These are phyloP conservation scores for Begonia masoniana DNA, from an alignment of 306 rosid species.

Conservation along the genomic window DNA sequence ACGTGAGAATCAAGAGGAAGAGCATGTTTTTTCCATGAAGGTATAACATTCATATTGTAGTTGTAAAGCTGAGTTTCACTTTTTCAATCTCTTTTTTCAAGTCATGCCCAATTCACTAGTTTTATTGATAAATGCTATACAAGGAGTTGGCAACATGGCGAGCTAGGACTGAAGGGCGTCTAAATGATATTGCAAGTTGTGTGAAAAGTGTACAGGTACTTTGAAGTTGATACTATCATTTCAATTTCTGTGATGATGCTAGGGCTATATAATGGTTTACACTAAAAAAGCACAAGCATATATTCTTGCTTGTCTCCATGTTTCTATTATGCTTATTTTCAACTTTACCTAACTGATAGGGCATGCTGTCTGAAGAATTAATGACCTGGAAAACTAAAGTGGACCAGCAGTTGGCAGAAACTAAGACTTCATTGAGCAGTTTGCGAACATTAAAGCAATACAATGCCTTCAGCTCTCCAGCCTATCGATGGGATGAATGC, in stretches of 20 bases:
- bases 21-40: slow-evolving; percentile 27
- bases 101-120: slow-evolving; percentile 9
- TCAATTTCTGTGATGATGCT: neutral
- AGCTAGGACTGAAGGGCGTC: slow-evolving; percentile 38
- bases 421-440: slow-evolving; percentile 28
- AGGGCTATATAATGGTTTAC: neutral
- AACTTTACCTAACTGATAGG: slow-evolving; percentile 26
- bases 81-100: slow-evolving; percentile 2
- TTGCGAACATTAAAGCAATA: neutral
- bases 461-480: neutral
- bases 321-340: neutral
- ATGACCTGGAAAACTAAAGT: slow-evolving; percentile 51
- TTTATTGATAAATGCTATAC: slow-evolving; percentile 26
- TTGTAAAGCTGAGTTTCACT: slow-evolving; percentile 5
- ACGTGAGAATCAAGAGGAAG: slow-evolving; percentile 31
- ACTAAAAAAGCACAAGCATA: neutral
- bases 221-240: neutral
- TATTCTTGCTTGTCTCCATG: neutral
- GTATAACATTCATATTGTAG: slow-evolving; percentile 24
- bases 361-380: slow-evolving; percentile 39
- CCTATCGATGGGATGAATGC: neutral
- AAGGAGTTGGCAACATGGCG: slow-evolving; percentile 54
- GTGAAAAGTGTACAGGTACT: slow-evolving; percentile 71
- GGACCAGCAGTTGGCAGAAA: slow-evolving; percentile 50
- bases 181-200: slow-evolving; percentile 39